Evolutionary conservation across 495 filamentous ascomycete genomes (phyloP), one percentile per base, ranked within the genome.

Genomic region (Penicillium bovifimosum): DNA sequence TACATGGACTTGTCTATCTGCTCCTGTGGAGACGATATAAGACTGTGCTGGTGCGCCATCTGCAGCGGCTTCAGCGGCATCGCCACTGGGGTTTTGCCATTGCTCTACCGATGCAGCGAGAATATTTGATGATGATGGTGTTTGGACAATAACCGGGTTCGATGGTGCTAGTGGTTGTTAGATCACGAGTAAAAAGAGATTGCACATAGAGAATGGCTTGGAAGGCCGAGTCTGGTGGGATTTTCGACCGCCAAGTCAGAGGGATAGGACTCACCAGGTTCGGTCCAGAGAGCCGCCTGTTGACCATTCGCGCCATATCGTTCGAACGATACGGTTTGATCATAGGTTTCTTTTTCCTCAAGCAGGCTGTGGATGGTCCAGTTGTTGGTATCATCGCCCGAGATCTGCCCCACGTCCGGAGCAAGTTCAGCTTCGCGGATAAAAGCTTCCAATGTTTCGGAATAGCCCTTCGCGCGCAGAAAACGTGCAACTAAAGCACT

Each of bases 281-380:
- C 33, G 27, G 55, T 72, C 76, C 82, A 84, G 9, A 62, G 59
- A 11, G 60, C 58, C 26, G 73, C 67, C 14, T 69, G 60, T 42
- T 77, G 66, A 6, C 64, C 58, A 9, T 54, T 47, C 3, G 63
- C 68, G 20, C 51, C 75, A 74, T 55, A 78, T 52, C 67, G 81
- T 61, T 87, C 84, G 54, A 84, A 81, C 2, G 67, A 63, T 20
- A 76, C 55, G 32, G 65, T 80, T 16, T 82, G 58, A 56, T 88
- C 85, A 52, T 79, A 88, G 0, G 69, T 64, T 53, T 76, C 76
- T 66, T 87, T 88, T 64, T 87, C 84, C 41, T 85, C 76, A 33
- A 88, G 70, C 39, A 87, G 67, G 45, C 75, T 66, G 51, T 88
- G 84, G 40, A 88, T 75, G 9, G 84, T 85, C 58, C 84, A 69